Evolutionary conservation across 2,329 filamentous ascomycete species (phyloP).

Genomic region (Penicillium sp.): DNA sequence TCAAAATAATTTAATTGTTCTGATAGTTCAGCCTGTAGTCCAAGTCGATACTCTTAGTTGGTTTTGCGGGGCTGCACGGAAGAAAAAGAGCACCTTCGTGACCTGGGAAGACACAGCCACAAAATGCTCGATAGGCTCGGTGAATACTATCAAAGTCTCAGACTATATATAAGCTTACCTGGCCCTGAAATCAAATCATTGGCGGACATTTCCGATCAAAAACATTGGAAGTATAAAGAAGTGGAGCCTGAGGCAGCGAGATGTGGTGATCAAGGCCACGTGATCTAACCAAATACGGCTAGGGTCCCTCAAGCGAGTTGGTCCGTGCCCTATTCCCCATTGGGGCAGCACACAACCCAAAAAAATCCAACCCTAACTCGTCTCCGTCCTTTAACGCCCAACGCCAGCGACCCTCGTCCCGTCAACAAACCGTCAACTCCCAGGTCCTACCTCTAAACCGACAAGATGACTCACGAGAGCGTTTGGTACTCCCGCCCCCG

Average conservation of each 20-base stretch:
- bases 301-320: conserved; percentile 35
- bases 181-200: no score
- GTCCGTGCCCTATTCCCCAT: conserved; percentile 29
- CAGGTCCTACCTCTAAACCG: conserved; percentile 40
- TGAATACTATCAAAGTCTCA: no score
- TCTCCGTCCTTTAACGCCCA: conserved; percentile 34
- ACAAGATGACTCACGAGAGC: conserved; percentile 85
- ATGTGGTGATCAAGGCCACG: conserved; percentile 7
- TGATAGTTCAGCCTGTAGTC: no score
- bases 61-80: no score
- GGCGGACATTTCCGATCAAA: background rate
- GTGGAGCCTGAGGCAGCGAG: conserved; percentile 2
- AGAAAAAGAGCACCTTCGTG: no score
- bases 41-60: no score
- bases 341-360: conserved; percentile 34
- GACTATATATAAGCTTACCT: no score
- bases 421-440: conserved; percentile 37
- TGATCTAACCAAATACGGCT: conserved; percentile 20
- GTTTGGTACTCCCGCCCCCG: conserved; percentile 99
- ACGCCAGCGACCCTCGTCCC: conserved; percentile 37
- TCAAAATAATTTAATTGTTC: no score
- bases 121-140: no score
- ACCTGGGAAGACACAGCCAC: no score
- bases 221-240: conserved; percentile 2
- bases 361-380: conserved; percentile 36